Conservation (phyloP, 176 grass and related monocot genomes). For the Pontederia crassipes region DNA sequence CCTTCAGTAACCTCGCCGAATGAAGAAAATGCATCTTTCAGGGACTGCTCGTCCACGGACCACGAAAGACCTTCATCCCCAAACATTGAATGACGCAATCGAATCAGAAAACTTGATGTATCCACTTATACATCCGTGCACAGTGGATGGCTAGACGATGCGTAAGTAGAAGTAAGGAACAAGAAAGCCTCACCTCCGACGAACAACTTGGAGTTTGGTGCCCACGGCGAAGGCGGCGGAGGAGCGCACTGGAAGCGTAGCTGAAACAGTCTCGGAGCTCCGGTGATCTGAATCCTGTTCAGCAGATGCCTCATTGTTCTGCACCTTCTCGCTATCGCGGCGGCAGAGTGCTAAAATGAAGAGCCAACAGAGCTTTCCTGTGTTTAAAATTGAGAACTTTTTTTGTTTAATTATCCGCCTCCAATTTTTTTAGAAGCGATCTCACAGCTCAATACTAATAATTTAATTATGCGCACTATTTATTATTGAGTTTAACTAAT, state of each 20-base stretch:
- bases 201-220: conserved; percentile 68
- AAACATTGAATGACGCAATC: background rate
- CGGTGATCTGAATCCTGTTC: background rate
- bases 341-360: too few species aligned
- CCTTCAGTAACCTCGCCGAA: conserved; percentile 83
- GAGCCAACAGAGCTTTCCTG: too few species aligned
- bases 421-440: too few species aligned
- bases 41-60: conserved; percentile 72
- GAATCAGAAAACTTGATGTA: background rate
- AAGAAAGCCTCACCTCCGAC: conserved; percentile 37
- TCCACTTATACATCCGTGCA: background rate
- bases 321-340: too few species aligned
- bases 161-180: background rate
- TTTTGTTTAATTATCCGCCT: too few species aligned
- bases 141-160: background rate
- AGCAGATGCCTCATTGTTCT: background rate
- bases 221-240: conserved; percentile 7
- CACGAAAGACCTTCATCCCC: conserved; percentile 50
- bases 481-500: too few species aligned
- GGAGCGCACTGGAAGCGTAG: background rate
- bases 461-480: too few species aligned
- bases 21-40: conserved; percentile 67
- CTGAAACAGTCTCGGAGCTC: background rate
- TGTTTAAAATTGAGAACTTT: too few species aligned
- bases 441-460: too few species aligned